phyloP scores from a whole-genome alignment of 2,329 filamentous ascomycete species.

The Claviceps pusilla region DNA sequence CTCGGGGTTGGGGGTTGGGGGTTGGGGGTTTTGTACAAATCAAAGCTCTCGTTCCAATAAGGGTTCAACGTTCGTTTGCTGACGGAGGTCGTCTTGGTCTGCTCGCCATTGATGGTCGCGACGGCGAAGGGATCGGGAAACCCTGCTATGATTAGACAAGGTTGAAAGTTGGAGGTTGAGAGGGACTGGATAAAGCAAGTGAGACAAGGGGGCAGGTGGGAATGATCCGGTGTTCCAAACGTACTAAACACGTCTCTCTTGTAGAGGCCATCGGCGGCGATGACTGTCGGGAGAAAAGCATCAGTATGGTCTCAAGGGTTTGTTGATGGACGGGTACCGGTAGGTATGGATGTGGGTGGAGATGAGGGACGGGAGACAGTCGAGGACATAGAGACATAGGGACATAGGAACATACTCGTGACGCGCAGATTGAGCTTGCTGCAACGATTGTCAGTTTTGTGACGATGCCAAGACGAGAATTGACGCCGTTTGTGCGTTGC shows the following conservation, averaged over 20 bases:
- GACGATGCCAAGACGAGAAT: not conserved
- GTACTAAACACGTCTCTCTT: constrained; percentile 98
- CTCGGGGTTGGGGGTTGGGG: not conserved
- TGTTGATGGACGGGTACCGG: not conserved
- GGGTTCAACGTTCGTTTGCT: constrained; percentile 96
- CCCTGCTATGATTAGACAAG: constrained; percentile 39
- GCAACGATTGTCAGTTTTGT: constrained; percentile 16
- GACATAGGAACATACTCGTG: constrained; percentile 55
- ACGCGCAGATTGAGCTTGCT: constrained; percentile 81
- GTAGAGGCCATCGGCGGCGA: constrained; percentile 94
- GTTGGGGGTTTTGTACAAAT: constrained; percentile 54
- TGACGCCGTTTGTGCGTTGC: not conserved
- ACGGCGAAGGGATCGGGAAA: constrained; percentile 97
- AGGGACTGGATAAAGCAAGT: too few species aligned
- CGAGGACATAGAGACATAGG: constrained; percentile 15
- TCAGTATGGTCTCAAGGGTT: constrained; percentile 18
- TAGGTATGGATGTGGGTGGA: constrained; percentile 3
- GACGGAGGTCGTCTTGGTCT: constrained; percentile 93
- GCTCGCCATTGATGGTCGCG: constrained; percentile 90
- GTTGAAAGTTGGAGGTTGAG: not conserved
- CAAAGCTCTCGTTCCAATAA: constrained; percentile 99
- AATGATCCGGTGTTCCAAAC: constrained; percentile 21
- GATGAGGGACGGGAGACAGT: constrained; percentile 5
- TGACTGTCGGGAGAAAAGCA: constrained; percentile 46
- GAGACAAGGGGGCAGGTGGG: not conserved